phyloP scores from a whole-genome alignment of 768 basidiomycete species.

The Rossbeevera mucosa region DNA sequence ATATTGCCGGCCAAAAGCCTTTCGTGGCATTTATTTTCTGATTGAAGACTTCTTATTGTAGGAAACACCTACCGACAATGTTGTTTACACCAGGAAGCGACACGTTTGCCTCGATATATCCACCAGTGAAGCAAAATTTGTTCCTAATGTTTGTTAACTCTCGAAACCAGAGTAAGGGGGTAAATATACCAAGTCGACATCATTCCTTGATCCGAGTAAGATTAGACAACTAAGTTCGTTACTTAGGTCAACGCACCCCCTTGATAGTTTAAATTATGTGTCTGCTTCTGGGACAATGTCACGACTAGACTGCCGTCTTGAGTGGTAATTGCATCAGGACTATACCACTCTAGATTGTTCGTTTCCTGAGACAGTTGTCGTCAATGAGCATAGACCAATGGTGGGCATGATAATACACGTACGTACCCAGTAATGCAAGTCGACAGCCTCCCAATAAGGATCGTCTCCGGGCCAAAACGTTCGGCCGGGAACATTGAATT shows the following conservation, averaged over 20 bases:
- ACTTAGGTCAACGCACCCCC: slow-evolving; percentile 26
- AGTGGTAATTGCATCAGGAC: slow-evolving; percentile 49
- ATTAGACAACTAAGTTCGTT: slow-evolving; percentile 12
- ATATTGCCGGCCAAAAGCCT: slow-evolving; percentile 52
- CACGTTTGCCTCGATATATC: slow-evolving; percentile 63
- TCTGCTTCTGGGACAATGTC: slow-evolving; percentile 44
- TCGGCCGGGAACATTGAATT: slow-evolving; percentile 72
- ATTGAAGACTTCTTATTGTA: not conserved
- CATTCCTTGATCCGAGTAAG: slow-evolving; percentile 41
- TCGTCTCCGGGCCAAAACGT: slow-evolving; percentile 82
- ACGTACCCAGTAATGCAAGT: slow-evolving; percentile 41
- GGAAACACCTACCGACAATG: slow-evolving; percentile 41
- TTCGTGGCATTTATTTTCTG: slow-evolving; percentile 3
- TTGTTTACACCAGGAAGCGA: slow-evolving; percentile 63
- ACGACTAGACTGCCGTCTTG: slow-evolving; percentile 47
- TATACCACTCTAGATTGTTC: slow-evolving; percentile 56
- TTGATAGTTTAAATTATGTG: slow-evolving; percentile 44
- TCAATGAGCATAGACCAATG: slow-evolving; percentile 23
- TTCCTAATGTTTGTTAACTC: slow-evolving; percentile 46
- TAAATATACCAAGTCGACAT: slow-evolving; percentile 36
- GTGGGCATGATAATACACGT: slow-evolving; percentile 18
- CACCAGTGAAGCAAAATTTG: slow-evolving; percentile 87
- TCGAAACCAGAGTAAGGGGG: not conserved
- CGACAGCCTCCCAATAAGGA: slow-evolving; percentile 71
- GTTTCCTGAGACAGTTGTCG: slow-evolving; percentile 31